A percentile compares a stretch with the other conserved stretches of the same genome.
phyloP scores from a whole-genome alignment of 2,329 filamentous ascomycete species.

The Lizonia empirigonia region DNA sequence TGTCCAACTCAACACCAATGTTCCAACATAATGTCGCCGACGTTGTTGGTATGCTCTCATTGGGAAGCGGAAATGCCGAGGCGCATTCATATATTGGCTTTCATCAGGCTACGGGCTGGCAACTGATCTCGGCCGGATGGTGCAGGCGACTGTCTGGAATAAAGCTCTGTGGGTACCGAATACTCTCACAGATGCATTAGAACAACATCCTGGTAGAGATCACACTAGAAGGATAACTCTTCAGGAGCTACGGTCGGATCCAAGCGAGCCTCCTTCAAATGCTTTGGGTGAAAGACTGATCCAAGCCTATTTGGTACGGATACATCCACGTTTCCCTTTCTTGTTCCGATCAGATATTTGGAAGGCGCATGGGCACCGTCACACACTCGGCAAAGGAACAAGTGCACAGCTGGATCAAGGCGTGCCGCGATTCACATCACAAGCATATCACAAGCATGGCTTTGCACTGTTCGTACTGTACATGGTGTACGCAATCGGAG shows the following conservation, averaged over 20 bases:
- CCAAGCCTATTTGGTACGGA: constrained; percentile 53
- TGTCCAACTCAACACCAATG: not conserved
- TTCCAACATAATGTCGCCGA: constrained; percentile 16
- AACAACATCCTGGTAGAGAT: constrained; percentile 14
- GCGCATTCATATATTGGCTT: constrained; percentile 57
- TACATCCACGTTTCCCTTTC: constrained; percentile 59
- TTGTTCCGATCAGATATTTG: constrained; percentile 55
- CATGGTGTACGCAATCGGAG: constrained; percentile 59
- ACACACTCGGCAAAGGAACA: constrained; percentile 2
- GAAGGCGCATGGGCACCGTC: constrained; percentile 44
- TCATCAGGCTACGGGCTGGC: constrained; percentile 58
- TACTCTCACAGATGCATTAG: constrained; percentile 1
- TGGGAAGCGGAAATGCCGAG: constrained; percentile 53
- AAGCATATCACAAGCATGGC: constrained; percentile 37
- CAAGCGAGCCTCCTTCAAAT: constrained; percentile 55
- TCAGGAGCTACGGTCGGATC: constrained; percentile 52
- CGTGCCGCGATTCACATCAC: constrained; percentile 5
- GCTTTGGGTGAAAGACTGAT: constrained; percentile 53
- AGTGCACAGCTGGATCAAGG: not conserved
- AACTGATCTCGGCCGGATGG: constrained; percentile 59
- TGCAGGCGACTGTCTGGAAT: constrained; percentile 61
- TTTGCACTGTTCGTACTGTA: constrained; percentile 60
- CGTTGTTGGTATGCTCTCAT: constrained; percentile 56
- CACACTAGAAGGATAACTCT: constrained; percentile 44
- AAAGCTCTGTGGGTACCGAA: constrained; percentile 49